A percentile compares a stretch with the other conserved stretches of the same genome.
phyloP scores from a whole-genome alignment of 306 rosid species.

The Trifolium subterraneum region DNA sequence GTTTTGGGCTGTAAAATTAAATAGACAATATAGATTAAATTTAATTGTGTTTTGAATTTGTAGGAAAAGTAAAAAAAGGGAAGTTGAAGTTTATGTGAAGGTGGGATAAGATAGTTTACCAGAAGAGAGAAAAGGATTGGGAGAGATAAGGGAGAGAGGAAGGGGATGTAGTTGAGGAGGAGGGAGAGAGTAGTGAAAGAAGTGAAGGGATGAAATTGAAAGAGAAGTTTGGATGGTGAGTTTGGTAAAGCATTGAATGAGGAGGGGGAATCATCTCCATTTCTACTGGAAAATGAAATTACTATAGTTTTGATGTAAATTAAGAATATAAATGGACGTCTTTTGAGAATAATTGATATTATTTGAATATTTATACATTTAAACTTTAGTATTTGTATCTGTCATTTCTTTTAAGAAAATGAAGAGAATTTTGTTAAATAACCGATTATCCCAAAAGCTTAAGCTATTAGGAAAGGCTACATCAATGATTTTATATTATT shows the following conservation, averaged over 20 bases:
- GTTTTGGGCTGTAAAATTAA: conserved; percentile 42
- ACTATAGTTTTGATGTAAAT: too few relatives aligned
- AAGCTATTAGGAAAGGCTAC: too few relatives aligned
- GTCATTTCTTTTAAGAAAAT: too few relatives aligned
- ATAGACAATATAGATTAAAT: neutral
- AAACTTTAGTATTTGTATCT: too few relatives aligned
- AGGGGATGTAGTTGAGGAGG: conserved; percentile 12
- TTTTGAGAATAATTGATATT: too few relatives aligned
- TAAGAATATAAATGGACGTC: too few relatives aligned
- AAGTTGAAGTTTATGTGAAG: neutral
- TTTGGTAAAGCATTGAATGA: conserved; percentile 86
- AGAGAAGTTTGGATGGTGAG: conserved; percentile 55
- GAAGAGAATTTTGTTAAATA: too few relatives aligned
- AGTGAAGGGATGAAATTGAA: conserved; percentile 54
- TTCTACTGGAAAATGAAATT: too few relatives aligned
- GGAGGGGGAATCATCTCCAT: too few relatives aligned
- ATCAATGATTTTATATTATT: too few relatives aligned
- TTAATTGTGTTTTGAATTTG: neutral
- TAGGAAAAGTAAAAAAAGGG: neutral
- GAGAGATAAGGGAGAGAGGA: neutral
- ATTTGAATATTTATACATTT: too few relatives aligned
- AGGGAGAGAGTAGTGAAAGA: conserved; percentile 38
- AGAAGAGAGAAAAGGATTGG: neutral
- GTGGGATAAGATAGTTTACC: neutral
- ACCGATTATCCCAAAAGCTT: too few relatives aligned